Conservation (phyloP, 805 yeast genomes). For the Cyberlindnera xylosilytica region DNA sequence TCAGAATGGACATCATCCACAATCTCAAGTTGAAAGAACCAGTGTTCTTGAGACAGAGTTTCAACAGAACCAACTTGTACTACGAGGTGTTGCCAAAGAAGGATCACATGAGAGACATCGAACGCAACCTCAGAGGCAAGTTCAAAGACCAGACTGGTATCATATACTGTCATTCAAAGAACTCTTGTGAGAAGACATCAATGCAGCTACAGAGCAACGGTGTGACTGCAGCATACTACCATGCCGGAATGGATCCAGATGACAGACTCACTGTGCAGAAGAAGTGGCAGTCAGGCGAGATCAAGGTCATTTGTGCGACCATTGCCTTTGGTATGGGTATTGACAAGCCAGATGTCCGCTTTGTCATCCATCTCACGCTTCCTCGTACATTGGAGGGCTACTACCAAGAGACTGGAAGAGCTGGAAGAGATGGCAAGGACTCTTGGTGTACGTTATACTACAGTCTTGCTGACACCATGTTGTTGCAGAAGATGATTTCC, state of each 20-base stretch:
- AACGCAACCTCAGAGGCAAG: constrained; percentile 46
- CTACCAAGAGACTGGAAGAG: constrained; percentile 97
- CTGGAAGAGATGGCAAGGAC: constrained; percentile 89
- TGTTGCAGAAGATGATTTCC: constrained; percentile 72
- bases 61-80: constrained; percentile 80
- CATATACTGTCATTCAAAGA: constrained; percentile 89
- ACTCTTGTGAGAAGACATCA: constrained; percentile 81
- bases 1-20: constrained; percentile 78
- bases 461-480: constrained; percentile 74
- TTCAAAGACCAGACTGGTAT: constrained; percentile 73
- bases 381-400: constrained; percentile 94
- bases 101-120: constrained; percentile 53
- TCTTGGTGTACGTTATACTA: constrained; percentile 85
- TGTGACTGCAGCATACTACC: constrained; percentile 72
- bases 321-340: constrained; percentile 99
- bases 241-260: constrained; percentile 90
- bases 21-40: constrained; percentile 65
- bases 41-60: constrained; percentile 78
- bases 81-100: constrained; percentile 75
- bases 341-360: constrained; percentile 93
- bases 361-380: constrained; percentile 81
- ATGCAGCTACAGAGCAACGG: constrained; percentile 56
- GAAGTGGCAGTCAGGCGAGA: constrained; percentile 71
- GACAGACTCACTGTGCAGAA: constrained; percentile 70
- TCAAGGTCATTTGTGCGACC: constrained; percentile 90